Evolutionary conservation across 2,329 filamentous ascomycete species (phyloP).

Genomic region (Aspergillus phoenicis): DNA sequence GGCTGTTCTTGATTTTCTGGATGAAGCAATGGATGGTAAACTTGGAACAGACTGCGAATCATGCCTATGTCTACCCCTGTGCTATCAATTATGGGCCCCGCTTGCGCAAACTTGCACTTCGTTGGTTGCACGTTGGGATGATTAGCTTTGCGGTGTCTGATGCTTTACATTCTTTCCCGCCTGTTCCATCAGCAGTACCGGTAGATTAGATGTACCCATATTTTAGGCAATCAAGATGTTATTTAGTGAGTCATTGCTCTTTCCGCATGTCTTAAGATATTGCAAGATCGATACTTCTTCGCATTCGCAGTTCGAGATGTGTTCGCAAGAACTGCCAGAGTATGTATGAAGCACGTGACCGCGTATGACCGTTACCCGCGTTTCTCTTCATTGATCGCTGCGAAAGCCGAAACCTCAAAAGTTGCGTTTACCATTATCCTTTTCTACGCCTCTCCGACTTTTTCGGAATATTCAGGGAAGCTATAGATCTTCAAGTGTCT

Average conservation of each 20-base stretch:
- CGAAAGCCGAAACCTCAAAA: not conserved
- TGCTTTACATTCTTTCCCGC: slow-evolving; percentile 16
- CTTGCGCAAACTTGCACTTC: slow-evolving; percentile 9
- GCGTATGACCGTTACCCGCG: not conserved
- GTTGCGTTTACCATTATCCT: not conserved
- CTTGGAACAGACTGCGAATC: not conserved
- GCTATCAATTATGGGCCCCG: not conserved
- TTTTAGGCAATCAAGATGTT: slow-evolving; percentile 19
- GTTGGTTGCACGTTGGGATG: slow-evolving; percentile 19
- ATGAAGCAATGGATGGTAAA: slow-evolving; percentile 9
- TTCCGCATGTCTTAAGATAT: not conserved
- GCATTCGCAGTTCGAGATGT: too few relatives aligned
- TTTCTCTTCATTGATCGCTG: not conserved
- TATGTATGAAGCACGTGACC: slow-evolving; percentile 5
- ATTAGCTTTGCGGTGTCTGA: slow-evolving; percentile 19
- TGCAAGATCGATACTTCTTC: too few relatives aligned
- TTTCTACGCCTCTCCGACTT: not conserved
- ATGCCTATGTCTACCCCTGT: not conserved
- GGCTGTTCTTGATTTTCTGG: slow-evolving; percentile 12
- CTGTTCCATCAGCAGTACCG: slow-evolving; percentile 26
- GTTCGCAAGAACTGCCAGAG: too few relatives aligned
- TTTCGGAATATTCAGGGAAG: not conserved
- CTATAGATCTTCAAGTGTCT: not conserved
- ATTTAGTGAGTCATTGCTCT: slow-evolving; percentile 2
- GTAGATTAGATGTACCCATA: slow-evolving; percentile 43